These are phyloP conservation scores for Microascus cirrosus DNA, from an alignment of 2,329 filamentous ascomycete species.

Conservation along the genomic window DNA sequence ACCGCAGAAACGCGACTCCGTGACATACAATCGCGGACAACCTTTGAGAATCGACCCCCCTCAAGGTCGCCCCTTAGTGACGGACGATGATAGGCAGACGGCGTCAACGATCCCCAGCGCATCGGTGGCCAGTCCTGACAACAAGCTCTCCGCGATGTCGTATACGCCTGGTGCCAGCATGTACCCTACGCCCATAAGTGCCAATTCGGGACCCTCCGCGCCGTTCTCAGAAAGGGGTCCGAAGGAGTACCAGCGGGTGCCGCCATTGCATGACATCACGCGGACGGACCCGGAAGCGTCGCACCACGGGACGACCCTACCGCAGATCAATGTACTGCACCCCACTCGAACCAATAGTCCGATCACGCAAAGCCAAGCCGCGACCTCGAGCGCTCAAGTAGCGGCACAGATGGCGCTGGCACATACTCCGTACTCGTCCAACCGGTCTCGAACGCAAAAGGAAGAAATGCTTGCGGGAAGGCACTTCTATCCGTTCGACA, in stretches of 20 bases:
- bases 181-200: conserved; percentile 53
- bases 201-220: conserved; percentile 28
- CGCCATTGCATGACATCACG: conserved; percentile 47
- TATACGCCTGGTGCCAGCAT: conserved; percentile 38
- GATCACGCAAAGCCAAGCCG: conserved; percentile 15
- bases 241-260: conserved; percentile 51
- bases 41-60: conserved; percentile 52
- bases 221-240: conserved; percentile 36
- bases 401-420: conserved; percentile 50
- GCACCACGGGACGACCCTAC: conserved; percentile 34
- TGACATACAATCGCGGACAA: conserved; percentile 51
- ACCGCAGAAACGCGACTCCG: conserved; percentile 38
- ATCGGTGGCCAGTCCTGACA: conserved; percentile 46
- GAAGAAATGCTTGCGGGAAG: conserved; percentile 80
- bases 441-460: conserved; percentile 53
- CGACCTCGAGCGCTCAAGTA: conserved; percentile 35
- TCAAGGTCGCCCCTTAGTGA: conserved; percentile 42
- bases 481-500: conserved; percentile 69
- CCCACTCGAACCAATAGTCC: conserved; percentile 38
- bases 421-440: conserved; percentile 35
- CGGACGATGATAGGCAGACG: conserved; percentile 48
- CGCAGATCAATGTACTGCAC: conserved; percentile 46
- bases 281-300: conserved; percentile 43
- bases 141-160: conserved; percentile 48
- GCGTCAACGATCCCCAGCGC: conserved; percentile 48